Base-by-base conservation (phyloP, 2,329 filamentous ascomycete species). In the Knoxdaviesia proteae region DNA sequence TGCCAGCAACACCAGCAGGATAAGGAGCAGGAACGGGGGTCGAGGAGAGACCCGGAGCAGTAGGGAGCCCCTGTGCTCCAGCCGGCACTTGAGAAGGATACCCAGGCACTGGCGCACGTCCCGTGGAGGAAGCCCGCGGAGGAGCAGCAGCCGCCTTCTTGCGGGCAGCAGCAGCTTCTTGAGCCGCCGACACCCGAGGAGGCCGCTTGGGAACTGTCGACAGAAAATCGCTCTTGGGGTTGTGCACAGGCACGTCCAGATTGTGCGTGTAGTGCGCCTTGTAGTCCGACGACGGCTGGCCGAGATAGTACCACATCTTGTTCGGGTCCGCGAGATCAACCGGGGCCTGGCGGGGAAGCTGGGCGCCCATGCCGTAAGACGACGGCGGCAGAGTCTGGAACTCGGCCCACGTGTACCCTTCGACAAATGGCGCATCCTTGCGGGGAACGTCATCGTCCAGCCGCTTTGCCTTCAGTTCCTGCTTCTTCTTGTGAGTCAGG, bases 181-280 rank as follows among this genome's bases (percentile, higher is more conserved):
- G 34, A 35, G 33, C 11, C 11, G 31, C 34, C 9, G 32, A 6
- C 6, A 34, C 11, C 10, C 29, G 36, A n/a, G 11, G n/a, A 32
- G 56, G 51, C 5, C 67, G 64, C 49, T 72, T 73, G 42, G 64
- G 74, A 42, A 84, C 63, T 2, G 78, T 77, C 39, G 84, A 78
- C 54, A 86, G 58, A 57, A 80, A 87, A 54, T 80, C 81, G 49
- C 75, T 77, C 58, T 71, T 77, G 2, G 68, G 61, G 46, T 84
- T 83, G 57, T 84, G 69, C 39, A 63, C 62, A n/a, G 60, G 67
- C 8, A 59, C 66, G 6, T 53, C 48, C 38, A 70, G 73, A 59
- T 93, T 77, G 52, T 90, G 82, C 5, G 87, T 93, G 60, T 90
- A 98, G 56, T 92, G 84, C 31, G 86, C 79, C 57, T 79, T 86